Evolutionary conservation across 495 filamentous ascomycete species (phyloP).

Genomic region (Articulospora tetracladia): DNA sequence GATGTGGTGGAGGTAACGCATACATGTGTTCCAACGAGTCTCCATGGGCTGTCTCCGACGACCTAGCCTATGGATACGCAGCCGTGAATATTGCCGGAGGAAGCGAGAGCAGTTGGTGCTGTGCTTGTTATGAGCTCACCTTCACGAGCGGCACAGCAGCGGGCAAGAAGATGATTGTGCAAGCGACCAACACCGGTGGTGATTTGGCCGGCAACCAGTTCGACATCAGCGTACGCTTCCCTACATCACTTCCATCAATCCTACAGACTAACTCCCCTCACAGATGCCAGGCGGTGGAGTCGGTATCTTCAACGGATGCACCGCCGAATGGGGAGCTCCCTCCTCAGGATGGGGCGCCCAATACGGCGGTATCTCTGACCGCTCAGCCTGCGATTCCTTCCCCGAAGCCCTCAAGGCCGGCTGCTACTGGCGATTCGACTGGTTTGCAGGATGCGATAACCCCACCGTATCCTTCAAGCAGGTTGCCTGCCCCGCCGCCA

Average conservation of each 20-base stretch:
- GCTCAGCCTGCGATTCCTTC: conserved; percentile 50
- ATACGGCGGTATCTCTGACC: conserved; percentile 55
- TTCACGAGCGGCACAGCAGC: conserved; percentile 53
- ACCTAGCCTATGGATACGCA: conserved; percentile 58
- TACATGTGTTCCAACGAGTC: conserved; percentile 61
- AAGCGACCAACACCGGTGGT: conserved; percentile 56
- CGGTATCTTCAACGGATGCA: conserved; percentile 60
- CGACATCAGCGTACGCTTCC: conserved; percentile 24
- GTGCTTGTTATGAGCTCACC: conserved; percentile 63
- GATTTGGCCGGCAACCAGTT: conserved; percentile 39
- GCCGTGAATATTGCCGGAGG: conserved; percentile 51
- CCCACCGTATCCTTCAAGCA: conserved; percentile 48
- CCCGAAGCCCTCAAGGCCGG: conserved; percentile 53
- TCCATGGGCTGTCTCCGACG: conserved; percentile 59
- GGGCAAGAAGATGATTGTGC: conserved; percentile 64
- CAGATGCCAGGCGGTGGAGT: conserved; percentile 66
- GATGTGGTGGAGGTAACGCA: conserved; percentile 50
- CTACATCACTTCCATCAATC: neutral
- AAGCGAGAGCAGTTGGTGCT: conserved; percentile 58
- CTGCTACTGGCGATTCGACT: conserved; percentile 69
- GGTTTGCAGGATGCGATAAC: conserved; percentile 60
- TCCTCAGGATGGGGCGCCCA: conserved; percentile 54
- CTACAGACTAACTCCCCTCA: too few species aligned
- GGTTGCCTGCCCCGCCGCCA: conserved; percentile 50
- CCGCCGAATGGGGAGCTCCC: conserved; percentile 55